phyloP scores from a whole-genome alignment of 129 eudicot species.

The Arctium lappa region DNA sequence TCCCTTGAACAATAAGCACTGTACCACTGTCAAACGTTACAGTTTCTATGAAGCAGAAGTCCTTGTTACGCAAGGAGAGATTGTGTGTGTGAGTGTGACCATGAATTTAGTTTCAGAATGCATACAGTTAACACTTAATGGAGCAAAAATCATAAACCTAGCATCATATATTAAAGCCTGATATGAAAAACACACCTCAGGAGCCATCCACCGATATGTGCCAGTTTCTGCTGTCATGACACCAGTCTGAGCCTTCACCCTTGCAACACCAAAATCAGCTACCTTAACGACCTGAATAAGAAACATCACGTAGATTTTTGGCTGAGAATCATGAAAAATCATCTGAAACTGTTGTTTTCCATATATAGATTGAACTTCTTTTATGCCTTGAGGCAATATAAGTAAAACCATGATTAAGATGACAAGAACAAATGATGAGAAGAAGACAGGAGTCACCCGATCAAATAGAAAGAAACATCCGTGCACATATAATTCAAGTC shows the following conservation, averaged over 20 bases:
- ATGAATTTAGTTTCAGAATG: neutral
- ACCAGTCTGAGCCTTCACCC: conserved; percentile 94
- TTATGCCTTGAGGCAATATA: neutral
- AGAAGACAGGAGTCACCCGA: neutral
- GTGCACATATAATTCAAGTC: too few relatives aligned
- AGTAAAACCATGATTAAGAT: neutral
- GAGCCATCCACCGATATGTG: conserved; percentile 99
- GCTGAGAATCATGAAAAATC: neutral
- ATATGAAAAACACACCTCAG: conserved; percentile 58
- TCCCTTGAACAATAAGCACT: too few relatives aligned
- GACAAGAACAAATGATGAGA: neutral
- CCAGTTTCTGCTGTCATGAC: conserved; percentile 99
- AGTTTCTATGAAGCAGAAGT: too few relatives aligned
- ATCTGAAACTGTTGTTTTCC: neutral
- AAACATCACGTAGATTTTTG: neutral
- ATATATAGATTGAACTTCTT: neutral
- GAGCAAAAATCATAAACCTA: neutral
- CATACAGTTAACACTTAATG: neutral
- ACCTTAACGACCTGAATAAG: conserved; percentile 90
- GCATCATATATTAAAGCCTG: neutral
- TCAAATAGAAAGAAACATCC: neutral
- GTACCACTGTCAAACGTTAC: too few relatives aligned
- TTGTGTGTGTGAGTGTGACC: too few relatives aligned
- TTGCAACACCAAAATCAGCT: conserved; percentile 99
- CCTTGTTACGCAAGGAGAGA: too few relatives aligned